Conservation (phyloP, 352 stramenopile species). For the Globisporangium paddicum region DNA sequence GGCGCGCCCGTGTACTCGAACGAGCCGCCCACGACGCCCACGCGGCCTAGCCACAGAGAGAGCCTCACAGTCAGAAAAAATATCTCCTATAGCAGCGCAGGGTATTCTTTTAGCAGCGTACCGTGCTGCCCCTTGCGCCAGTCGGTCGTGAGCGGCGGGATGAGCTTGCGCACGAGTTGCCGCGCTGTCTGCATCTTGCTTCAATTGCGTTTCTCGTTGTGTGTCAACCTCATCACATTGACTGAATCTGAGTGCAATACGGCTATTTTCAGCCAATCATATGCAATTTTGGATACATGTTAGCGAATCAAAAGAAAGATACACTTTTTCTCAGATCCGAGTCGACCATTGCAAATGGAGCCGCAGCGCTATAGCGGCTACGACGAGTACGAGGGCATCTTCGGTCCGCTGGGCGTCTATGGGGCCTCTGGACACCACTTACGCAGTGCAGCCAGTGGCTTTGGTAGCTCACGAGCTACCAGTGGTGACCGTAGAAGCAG, state of each 20-base stretch:
- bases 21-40: constrained; percentile 95
- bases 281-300: not conserved
- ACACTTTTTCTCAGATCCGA: constrained; percentile 8
- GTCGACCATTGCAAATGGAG: not conserved
- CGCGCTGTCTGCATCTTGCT: constrained; percentile 2
- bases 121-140: constrained; percentile 79
- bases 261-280: constrained; percentile 1
- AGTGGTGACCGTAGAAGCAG: not conserved
- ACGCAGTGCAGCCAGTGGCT: not conserved
- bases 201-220: not conserved
- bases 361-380: constrained; percentile 31
- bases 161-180: constrained; percentile 38
- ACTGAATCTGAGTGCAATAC: not conserved
- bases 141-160: constrained; percentile 58
- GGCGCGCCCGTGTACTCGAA: constrained; percentile 97
- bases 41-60: constrained; percentile 37
- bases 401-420: constrained; percentile 35
- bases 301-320: constrained; percentile 6
- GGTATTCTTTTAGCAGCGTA: constrained; percentile 1
- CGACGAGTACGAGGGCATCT: constrained; percentile 64
- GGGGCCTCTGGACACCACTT: constrained; percentile 2
- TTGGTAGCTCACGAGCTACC: constrained; percentile 1
- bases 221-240: too few species aligned
- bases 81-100: not conserved
- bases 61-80: not conserved